Conservation (phyloP, 805 yeast genomes). For the Saccharomycopsis synnaedendra region DNA sequence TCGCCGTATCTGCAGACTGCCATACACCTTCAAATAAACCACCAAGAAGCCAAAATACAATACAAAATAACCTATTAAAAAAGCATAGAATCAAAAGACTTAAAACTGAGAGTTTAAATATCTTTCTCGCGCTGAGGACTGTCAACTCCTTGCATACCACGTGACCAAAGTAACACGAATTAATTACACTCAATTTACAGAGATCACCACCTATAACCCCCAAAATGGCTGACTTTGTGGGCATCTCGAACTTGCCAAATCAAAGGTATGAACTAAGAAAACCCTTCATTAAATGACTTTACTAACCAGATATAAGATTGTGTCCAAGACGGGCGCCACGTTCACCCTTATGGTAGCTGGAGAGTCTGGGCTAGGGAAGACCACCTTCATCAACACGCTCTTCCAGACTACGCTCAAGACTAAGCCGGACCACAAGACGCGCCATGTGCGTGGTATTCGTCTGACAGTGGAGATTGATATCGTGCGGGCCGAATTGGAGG, state of each 20-base stretch:
- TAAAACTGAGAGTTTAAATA: no score
- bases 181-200: no score
- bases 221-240: constrained; percentile 34
- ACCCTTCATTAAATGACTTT: not conserved
- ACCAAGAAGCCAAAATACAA: no score
- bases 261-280: constrained; percentile 39
- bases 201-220: no score
- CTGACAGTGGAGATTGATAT: constrained; percentile 73
- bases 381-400: constrained; percentile 81
- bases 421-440: constrained; percentile 27
- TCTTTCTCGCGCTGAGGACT: no score
- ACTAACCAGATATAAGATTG: constrained; percentile 48
- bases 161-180: no score
- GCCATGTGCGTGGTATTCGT: constrained; percentile 45
- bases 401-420: constrained; percentile 66
- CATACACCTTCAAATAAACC: no score
- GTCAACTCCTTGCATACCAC: no score
- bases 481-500: constrained; percentile 71
- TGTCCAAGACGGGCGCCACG: constrained; percentile 62
- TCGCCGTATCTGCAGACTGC: no score
- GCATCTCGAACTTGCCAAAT: constrained; percentile 63
- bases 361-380: constrained; percentile 84
- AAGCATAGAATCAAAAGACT: no score
- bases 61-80: no score
- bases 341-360: constrained; percentile 83